Percentiles rank a stretch among this genome's conserved stretches.
Evolutionary conservation across 441 rosid genomes (phyloP).

Genomic region (Gossypium lobatum): DNA sequence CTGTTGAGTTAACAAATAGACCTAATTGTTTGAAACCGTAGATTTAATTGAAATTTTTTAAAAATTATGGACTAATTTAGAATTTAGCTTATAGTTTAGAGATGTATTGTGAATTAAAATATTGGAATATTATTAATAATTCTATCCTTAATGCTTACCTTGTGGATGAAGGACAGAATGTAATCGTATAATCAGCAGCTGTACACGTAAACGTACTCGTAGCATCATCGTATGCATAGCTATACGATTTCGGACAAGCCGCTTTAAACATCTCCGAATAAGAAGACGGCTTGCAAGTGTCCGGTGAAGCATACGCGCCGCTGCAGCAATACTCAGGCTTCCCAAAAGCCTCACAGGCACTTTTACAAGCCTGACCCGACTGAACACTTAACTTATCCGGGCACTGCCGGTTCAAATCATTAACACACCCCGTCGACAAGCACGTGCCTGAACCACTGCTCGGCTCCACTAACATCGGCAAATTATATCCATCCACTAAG

Average conservation of each 20-base stretch:
- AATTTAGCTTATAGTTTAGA: no score
- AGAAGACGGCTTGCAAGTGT: slow-evolving; percentile 49
- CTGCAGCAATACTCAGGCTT: slow-evolving; percentile 58
- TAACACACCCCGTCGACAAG: slow-evolving; percentile 36
- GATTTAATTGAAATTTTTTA: background rate
- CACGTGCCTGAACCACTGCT: slow-evolving; percentile 33
- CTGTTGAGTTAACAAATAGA: no score
- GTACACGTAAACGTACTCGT: slow-evolving; percentile 44
- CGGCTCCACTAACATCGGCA: slow-evolving; percentile 36
- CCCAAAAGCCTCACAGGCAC: slow-evolving; percentile 64
- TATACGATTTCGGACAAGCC: slow-evolving; percentile 56
- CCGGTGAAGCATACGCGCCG: slow-evolving; percentile 45
- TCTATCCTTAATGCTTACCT: slow-evolving; percentile 28
- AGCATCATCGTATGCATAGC: slow-evolving; percentile 61
- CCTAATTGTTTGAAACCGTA: no score
- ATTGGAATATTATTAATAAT: background rate
- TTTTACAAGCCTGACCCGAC: slow-evolving; percentile 38
- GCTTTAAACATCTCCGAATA: slow-evolving; percentile 60
- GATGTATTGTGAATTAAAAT: background rate
- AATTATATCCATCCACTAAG: slow-evolving; percentile 48
- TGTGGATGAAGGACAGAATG: slow-evolving; percentile 41
- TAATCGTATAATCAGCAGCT: slow-evolving; percentile 35
- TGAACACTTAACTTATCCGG: slow-evolving; percentile 32
- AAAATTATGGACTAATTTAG: no score
- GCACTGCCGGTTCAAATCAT: slow-evolving; percentile 35